Base-by-base conservation (phyloP, 73 alveolate genomes). In the Paramecium pentaurelia region DNA sequence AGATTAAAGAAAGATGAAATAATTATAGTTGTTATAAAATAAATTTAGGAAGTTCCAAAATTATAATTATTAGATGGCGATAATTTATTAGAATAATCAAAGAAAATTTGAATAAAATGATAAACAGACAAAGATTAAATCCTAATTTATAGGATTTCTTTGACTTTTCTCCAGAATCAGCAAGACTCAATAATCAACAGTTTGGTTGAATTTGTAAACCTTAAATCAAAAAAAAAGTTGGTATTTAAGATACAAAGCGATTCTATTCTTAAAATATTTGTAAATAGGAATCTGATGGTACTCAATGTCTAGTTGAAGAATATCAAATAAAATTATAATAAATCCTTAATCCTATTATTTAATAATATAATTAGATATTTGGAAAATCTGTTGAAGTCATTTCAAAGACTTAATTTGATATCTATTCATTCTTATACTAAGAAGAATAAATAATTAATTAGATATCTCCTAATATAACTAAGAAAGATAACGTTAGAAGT, bases 141-240 rank as follows among this genome's bases (percentile, higher is more conserved):
- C 6, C 86, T 96, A 11, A 71, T 1, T 58, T 77, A 32, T 95
- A 83, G 12, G 96, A 93, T 37, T 97, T 97, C 70, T 51, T 95
- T 5, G 95, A 92, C 12, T 97, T 96, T 64, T 97, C 95, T 93
- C 86, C 95, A 54, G 84, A 71, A 8, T 77, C 97, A 27, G 73
- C 95, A 38, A 42, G 88, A 44, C 71, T 27, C 95, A 94, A 60
- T 95, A 92, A 20, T 94, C 93, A 0, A 95, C 95, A 6, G 99
- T 97, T 25, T 92, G 99, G 93, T 71, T 93, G 37, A 97, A 97
- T 77, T 84, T 97, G 4, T 27, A 37, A 10, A 92, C 98, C 9
- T 96, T 91, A 28, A 87, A 90, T 51, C 95, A 92, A 71, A 92
- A 98, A 93, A 75, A 36, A 98, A 97, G 64, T 84, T 97, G 14